Evolutionary conservation across 2,329 filamentous ascomycete genomes (phyloP).

Genomic region (Neonectria faginata): DNA sequence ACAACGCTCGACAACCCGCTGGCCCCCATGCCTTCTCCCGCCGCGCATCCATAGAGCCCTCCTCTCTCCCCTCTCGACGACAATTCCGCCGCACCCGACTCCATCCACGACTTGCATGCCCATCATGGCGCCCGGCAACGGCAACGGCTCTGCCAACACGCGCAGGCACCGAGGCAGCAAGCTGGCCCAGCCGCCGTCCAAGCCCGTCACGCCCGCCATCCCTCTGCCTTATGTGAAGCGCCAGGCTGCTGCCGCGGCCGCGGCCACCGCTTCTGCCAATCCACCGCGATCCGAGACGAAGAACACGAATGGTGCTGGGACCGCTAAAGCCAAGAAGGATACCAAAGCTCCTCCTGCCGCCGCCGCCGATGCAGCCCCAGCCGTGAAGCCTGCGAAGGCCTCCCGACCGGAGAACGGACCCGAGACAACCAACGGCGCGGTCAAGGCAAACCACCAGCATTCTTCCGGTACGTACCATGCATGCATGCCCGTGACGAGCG

Average conservation of each 20-base stretch:
- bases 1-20: slow-evolving; percentile 17
- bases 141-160: slow-evolving; percentile 49
- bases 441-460: slow-evolving; percentile 29
- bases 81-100: slow-evolving; percentile 25
- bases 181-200: slow-evolving; percentile 47
- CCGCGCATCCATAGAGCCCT: slow-evolving; percentile 48
- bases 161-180: slow-evolving; percentile 48
- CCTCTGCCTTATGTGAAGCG: slow-evolving; percentile 55
- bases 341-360: slow-evolving; percentile 18
- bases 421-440: slow-evolving; percentile 28
- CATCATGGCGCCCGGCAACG: slow-evolving; percentile 51
- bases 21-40: slow-evolving; percentile 50
- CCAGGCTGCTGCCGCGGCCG: slow-evolving; percentile 50
- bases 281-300: slow-evolving; percentile 34
- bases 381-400: slow-evolving; percentile 29
- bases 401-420: slow-evolving; percentile 29
- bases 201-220: slow-evolving; percentile 54
- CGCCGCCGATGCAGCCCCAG: slow-evolving; percentile 23
- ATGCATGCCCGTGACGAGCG: slow-evolving; percentile 7
- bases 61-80: slow-evolving; percentile 35
- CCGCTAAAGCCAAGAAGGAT: slow-evolving; percentile 25
- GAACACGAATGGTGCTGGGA: slow-evolving; percentile 35
- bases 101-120: slow-evolving; percentile 10
- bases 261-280: slow-evolving; percentile 28
- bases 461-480: slow-evolving; percentile 40